Percentiles rank a stretch among this genome's conserved stretches.
phyloP scores from a whole-genome alignment of 2,329 filamentous ascomycete genomes.

The Dactylellina drechsleri region DNA sequence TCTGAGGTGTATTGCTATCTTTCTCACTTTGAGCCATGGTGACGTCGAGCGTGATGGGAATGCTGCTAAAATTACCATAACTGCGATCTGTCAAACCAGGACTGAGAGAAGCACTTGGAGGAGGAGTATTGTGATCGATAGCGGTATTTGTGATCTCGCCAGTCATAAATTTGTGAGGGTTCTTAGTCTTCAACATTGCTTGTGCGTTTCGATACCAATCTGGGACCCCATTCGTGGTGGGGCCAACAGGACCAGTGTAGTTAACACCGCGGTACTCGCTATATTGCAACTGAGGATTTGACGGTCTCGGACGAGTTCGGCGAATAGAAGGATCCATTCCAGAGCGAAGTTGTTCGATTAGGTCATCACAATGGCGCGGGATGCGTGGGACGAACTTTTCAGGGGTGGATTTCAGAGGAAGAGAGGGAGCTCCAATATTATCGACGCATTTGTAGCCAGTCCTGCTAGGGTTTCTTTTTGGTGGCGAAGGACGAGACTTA shows the following conservation, averaged over 20 bases:
- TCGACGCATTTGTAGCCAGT: slow-evolving; percentile 15
- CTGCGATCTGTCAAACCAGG: neutral
- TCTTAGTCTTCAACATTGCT: slow-evolving; percentile 8
- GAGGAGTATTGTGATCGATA: neutral
- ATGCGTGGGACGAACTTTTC: slow-evolving; percentile 19
- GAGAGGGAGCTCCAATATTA: neutral
- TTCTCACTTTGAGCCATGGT: neutral
- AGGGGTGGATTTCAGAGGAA: neutral
- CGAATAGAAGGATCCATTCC: neutral
- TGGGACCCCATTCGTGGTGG: neutral
- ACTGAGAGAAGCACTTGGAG: slow-evolving; percentile 1
- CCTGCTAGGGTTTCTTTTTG: neutral
- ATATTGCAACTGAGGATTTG: neutral
- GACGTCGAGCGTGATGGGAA: neutral
- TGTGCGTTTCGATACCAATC: slow-evolving; percentile 31
- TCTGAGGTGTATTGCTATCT: neutral
- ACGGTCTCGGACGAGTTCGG: neutral
- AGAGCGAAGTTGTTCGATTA: slow-evolving; percentile 23
- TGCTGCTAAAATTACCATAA: neutral
- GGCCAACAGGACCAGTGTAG: neutral
- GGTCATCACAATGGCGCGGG: slow-evolving; percentile 29
- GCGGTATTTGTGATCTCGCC: neutral
- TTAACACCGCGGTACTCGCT: slow-evolving; percentile 31
- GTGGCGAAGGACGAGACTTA: slow-evolving; percentile 2
- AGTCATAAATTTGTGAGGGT: slow-evolving; percentile 25